Conservation (phyloP, 441 rosid species). For the Populus hybrid region DNA sequence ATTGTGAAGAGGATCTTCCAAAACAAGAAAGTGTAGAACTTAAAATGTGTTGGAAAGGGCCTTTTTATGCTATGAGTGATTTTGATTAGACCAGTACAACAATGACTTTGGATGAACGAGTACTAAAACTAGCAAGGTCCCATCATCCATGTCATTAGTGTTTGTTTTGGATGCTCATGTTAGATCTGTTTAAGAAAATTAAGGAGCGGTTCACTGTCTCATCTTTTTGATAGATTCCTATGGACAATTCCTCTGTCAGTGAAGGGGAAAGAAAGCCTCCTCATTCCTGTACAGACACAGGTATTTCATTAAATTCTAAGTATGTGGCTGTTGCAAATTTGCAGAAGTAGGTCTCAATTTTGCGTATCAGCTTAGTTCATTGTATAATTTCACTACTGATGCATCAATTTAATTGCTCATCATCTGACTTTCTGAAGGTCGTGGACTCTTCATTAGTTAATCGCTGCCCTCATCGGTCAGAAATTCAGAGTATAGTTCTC, state of each 20-base stretch:
- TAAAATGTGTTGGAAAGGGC: not conserved
- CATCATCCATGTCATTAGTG: not conserved
- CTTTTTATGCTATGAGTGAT: not conserved
- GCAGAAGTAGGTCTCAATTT: not conserved
- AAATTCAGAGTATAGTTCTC: constrained; percentile 58
- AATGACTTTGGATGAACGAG: not conserved
- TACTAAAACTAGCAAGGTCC: not conserved
- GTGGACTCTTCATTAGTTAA: constrained; percentile 37
- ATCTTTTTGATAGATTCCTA: constrained; percentile 33
- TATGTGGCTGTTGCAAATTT: not conserved
- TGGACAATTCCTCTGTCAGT: constrained; percentile 39
- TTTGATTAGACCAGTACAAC: not conserved
- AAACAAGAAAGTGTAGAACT: not conserved
- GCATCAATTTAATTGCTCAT: not conserved
- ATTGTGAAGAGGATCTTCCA: not conserved
- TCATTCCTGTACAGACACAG: constrained; percentile 36
- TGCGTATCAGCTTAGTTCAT: not conserved
- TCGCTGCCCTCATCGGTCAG: constrained; percentile 65
- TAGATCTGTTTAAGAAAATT: not conserved
- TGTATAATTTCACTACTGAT: not conserved
- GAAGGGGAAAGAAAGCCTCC: constrained; percentile 68
- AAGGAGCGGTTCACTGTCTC: not conserved
- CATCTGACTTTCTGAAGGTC: constrained; percentile 32
- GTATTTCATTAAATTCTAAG: constrained; percentile 21
- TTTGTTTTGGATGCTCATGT: not conserved